phyloP scores from a whole-genome alignment of 2,329 filamentous ascomycete genomes.

The Pseudogymnoascus sp. region DNA sequence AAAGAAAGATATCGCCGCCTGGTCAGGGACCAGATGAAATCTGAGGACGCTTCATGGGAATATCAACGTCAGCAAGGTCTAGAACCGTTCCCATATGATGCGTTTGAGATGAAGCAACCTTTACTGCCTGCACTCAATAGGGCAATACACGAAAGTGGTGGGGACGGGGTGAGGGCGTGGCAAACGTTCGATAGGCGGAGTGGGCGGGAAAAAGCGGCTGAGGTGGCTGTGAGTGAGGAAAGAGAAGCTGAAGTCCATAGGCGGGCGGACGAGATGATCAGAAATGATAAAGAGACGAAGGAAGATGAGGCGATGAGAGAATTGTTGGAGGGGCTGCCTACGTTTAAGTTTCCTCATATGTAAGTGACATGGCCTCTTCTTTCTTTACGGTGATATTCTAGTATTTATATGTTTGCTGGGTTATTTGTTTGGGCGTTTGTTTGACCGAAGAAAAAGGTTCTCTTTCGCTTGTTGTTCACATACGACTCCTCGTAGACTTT shows the following conservation, averaged over 20 bases:
- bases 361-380: neutral
- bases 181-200: neutral
- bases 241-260: neutral
- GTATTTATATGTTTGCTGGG: neutral
- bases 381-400: no score
- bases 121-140: neutral
- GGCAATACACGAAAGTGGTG: neutral
- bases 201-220: neutral
- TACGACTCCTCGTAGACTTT: no score
- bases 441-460: neutral
- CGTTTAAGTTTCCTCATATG: neutral
- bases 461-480: neutral
- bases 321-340: neutral
- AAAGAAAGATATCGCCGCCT: neutral
- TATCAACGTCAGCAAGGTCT: neutral
- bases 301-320: neutral
- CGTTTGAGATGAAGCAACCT: neutral
- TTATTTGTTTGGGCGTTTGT: neutral
- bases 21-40: neutral
- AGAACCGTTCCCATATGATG: neutral
- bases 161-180: neutral
- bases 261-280: neutral
- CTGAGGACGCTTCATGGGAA: neutral
- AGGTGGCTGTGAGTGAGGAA: neutral
- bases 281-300: neutral